A percentile compares a stretch with the other conserved stretches of the same genome.
phyloP scores from a whole-genome alignment of 2,329 filamentous ascomycete species.

The Emmonsiellopsis sp. region DNA sequence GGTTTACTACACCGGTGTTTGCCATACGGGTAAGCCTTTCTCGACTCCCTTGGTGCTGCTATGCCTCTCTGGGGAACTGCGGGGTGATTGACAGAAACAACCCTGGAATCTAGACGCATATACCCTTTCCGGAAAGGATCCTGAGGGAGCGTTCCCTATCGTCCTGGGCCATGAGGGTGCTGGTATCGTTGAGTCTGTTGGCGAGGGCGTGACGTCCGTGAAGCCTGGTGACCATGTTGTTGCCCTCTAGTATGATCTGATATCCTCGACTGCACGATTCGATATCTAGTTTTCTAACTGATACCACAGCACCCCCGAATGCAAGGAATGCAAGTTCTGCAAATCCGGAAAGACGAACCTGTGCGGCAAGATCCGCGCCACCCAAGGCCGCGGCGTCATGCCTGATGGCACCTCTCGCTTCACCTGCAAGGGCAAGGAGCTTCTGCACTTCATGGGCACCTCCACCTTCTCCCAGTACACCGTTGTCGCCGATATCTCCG shows the following conservation, averaged over 20 bases:
- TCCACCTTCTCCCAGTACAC: conserved; percentile 99
- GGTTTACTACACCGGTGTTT: conserved; percentile 96
- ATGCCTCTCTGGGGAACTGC: background rate
- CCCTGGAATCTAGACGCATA: conserved; percentile 60
- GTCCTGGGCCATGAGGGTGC: conserved; percentile 86
- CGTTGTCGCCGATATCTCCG: conserved; percentile 95
- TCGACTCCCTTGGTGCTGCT: background rate
- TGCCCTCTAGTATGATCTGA: conserved; percentile 62
- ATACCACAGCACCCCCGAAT: conserved; percentile 74
- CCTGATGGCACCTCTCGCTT: conserved; percentile 93
- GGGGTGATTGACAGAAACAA: background rate
- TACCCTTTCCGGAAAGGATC: conserved; percentile 91
- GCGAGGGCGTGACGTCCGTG: conserved; percentile 88
- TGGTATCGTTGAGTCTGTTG: conserved; percentile 84
- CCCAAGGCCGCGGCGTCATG: conserved; percentile 93
- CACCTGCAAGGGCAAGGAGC: conserved; percentile 86
- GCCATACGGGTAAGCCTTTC: conserved; percentile 68
- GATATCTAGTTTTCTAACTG: conserved; percentile 7
- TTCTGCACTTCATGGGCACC: conserved; percentile 98
- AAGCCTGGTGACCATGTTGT: conserved; percentile 89
- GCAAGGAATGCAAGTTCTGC: conserved; percentile 98
- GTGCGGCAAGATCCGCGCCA: conserved; percentile 96
- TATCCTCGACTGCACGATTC: background rate
- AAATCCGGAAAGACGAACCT: conserved; percentile 99
- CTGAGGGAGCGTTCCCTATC: conserved; percentile 86